Conservation (phyloP, 805 yeast species). For the Schizosaccharomyces octosporus region DNA sequence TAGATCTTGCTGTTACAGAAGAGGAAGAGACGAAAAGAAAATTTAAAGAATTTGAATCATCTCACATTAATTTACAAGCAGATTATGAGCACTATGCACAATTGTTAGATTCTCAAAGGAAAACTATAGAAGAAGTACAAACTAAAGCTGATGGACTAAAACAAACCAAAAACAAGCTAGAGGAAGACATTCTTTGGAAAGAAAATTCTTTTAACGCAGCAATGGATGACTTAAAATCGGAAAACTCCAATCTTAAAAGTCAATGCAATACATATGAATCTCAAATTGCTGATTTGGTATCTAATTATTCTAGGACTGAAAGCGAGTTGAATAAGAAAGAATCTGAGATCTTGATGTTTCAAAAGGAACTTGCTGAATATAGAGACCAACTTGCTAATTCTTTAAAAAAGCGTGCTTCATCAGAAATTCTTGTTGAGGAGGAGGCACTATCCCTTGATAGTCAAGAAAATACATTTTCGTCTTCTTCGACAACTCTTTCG, state of each 20-base stretch:
- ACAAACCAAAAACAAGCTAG: not conserved
- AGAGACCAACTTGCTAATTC: not conserved
- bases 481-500: not conserved
- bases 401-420: not conserved
- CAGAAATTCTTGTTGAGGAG: not conserved
- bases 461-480: not conserved
- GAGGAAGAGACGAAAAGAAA: not conserved
- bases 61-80: not conserved
- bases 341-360: not conserved
- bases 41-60: not conserved
- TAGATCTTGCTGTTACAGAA: not conserved
- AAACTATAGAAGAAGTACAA: not conserved
- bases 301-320: not conserved
- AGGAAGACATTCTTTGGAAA: not conserved
- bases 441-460: not conserved
- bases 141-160: not conserved
- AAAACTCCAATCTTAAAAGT: not conserved
- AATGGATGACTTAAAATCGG: not conserved
- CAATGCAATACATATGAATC: not conserved
- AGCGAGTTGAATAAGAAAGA: not conserved
- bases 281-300: not conserved
- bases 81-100: not conserved
- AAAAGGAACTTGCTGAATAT: not conserved
- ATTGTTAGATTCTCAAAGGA: not conserved
- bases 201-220: not conserved